Evolutionary conservation across 352 stramenopile genomes (phyloP), one percentile per base, ranked within the genome.

Genomic region (Phytopythium ostracodes): DNA sequence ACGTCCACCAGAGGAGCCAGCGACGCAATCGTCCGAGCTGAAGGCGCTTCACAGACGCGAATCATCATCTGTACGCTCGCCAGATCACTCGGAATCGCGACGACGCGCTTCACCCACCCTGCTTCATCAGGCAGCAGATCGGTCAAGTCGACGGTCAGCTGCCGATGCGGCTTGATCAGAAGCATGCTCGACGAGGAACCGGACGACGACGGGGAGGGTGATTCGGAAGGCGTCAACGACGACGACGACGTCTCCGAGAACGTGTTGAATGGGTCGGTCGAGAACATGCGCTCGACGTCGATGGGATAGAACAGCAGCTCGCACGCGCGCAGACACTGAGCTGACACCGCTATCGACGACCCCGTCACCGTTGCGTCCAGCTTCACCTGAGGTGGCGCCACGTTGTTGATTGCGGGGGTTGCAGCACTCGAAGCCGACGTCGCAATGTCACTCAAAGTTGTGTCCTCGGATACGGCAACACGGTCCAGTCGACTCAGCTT

Each of bases 271-370:
- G 82, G 78, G 25, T 80, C 69, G 0, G 70, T 77, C 6, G 78
- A 89, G 59, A 91, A 91, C 67, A 88, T 77, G 27, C 87, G 68
- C 68, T 91, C 82, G 8, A 88, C 70, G 46, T 89, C 77, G 52
- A 91, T 78, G 15, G 75, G 71, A 55, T 88, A 88, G 33, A 87
- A 82, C 31, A 71, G 67, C 31, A 91, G 49, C 24, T 84, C 64
- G 27, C 73, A 82, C 2, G 60, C 46, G 24, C 65, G 62, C 44
- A 87, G 38, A 56, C 63, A 65, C 56, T 71, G 66, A 9, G 73
- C 76, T 29, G 47, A 61, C 33, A 84, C 18, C n/a, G 61, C 55
- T 43, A 87, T 53, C 22, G 55, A 29, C 27, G 65, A 62, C 15
- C 62, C 63, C 38, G 60, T 40, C n/a, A 81, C 65, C 18, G n/a